Conservation (phyloP, 2,329 filamentous ascomycete species). For the Xylariaceae sp. region DNA sequence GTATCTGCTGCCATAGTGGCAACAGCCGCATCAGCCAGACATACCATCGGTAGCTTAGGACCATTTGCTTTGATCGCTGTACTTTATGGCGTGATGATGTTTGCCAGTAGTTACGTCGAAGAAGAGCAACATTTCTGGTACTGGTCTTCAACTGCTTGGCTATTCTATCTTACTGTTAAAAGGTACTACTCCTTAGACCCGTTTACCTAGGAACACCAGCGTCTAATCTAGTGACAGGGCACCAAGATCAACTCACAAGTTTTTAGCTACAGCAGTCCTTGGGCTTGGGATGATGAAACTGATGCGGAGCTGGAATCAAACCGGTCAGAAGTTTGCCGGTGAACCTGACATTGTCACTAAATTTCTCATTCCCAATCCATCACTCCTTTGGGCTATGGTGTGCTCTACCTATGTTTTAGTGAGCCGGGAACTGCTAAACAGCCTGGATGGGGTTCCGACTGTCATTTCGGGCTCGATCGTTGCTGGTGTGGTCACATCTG, state of each 20-base stretch:
- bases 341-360: slow-evolving; percentile 81
- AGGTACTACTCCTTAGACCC: slow-evolving; percentile 37
- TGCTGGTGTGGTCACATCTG: slow-evolving; percentile 54
- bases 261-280: slow-evolving; percentile 43
- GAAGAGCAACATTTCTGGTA: slow-evolving; percentile 99
- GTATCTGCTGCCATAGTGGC: slow-evolving; percentile 27
- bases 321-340: slow-evolving; percentile 94
- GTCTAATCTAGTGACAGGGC: slow-evolving; percentile 25
- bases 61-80: slow-evolving; percentile 60
- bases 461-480: slow-evolving; percentile 49
- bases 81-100: slow-evolving; percentile 87
- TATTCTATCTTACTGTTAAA: slow-evolving; percentile 59
- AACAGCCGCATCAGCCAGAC: slow-evolving; percentile 40
- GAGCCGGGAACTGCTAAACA: slow-evolving; percentile 51
- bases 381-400: slow-evolving; percentile 76
- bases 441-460: slow-evolving; percentile 50
- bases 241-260: slow-evolving; percentile 36
- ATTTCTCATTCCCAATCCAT: slow-evolving; percentile 68
- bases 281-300: slow-evolving; percentile 70
- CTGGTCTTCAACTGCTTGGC: slow-evolving; percentile 79
- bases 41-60: slow-evolving; percentile 39
- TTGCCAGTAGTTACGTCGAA: slow-evolving; percentile 96
- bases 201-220: not conserved
- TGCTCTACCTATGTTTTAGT: slow-evolving; percentile 71
- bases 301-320: slow-evolving; percentile 88